Base-by-base conservation (phyloP, 2,329 filamentous ascomycete genomes). In the Sporothrix euskadiensis region DNA sequence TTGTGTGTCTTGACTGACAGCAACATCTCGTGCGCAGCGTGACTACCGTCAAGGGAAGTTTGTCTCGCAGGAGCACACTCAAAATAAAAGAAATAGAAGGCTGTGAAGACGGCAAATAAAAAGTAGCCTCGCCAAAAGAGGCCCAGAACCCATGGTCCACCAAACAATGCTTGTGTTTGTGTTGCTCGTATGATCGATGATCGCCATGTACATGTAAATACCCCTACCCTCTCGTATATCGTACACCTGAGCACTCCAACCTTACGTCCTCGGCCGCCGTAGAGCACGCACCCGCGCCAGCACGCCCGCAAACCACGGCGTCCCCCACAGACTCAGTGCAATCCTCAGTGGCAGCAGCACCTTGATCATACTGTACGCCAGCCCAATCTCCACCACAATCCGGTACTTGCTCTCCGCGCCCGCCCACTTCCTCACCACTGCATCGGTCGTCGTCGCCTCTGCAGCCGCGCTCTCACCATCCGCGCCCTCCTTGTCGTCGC, bases 281-380 rank as follows among this genome's bases (percentile, higher is more conserved):
- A 61, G 19, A 1, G 49, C 32, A 4, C 79, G 80, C 26, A 81
- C 72, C 66, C 81, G 81, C 14, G 92, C 82, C 54, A 92, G 83
- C 30, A 88, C 83, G 59, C 90, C 87, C 1, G 94, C 94, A 85
- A 98, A 97, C 92, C 93, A 97, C 4, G 96, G 96, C 65, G 96
- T 97, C 16, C 88, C 91, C 93, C 92, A 97, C 4, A 97, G 87
- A 82, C 94, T 97, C 7, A 89, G 82, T 35, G 91, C 83, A 75
- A 99, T 88, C 77, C 96, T 87, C 14, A 92, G 78, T 0, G 96
- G 94, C 76, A 99, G 81, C 74, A 98, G 79, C 19, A 89, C 90
- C 83, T 99, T 99, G 0, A 94, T 97, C 75, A 98, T 88, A 0
- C 94, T 92, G 84, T 96, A 99, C 5, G 96, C 94, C 26, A 96